phyloP scores from a whole-genome alignment of 2,329 filamentous ascomycete species.

The Cladorrhinum sp. region DNA sequence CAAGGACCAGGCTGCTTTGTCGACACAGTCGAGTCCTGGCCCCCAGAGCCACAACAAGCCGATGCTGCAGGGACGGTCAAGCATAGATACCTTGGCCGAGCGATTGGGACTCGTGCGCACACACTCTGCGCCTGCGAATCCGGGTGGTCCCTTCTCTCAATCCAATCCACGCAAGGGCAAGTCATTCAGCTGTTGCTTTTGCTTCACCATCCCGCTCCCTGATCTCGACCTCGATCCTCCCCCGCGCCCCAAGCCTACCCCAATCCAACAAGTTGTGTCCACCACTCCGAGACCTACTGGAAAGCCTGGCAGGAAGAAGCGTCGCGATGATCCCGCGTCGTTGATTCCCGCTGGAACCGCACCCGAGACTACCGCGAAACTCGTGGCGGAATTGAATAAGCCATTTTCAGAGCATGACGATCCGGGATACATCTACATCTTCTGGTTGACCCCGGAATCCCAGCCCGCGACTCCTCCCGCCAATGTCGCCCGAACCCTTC shows the following conservation, averaged over 20 bases:
- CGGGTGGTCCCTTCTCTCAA: conserved; percentile 20
- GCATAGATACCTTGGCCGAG: conserved; percentile 83
- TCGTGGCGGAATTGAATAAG: conserved; percentile 75
- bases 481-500: conserved; percentile 58
- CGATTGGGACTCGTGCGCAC: conserved; percentile 67
- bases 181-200: conserved; percentile 46
- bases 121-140: conserved; percentile 30
- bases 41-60: conserved; percentile 44
- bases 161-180: conserved; percentile 29
- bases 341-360: conserved; percentile 68
- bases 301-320: conserved; percentile 37
- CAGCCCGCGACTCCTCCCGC: conserved; percentile 52
- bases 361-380: conserved; percentile 63
- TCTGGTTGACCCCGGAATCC: conserved; percentile 80
- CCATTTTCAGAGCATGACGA: conserved; percentile 72
- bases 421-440: conserved; percentile 96
- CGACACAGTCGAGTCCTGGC: conserved; percentile 45
- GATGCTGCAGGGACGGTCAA: conserved; percentile 64
- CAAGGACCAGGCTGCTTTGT: conserved; percentile 71
- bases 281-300: conserved; percentile 26
- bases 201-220: conserved; percentile 47
- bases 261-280: conserved; percentile 37
- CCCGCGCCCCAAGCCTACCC: conserved; percentile 45
- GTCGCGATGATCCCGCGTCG: conserved; percentile 46
- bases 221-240: conserved; percentile 40